These are phyloP conservation scores for Ustilago xerochloae DNA, from an alignment of 1,284 basidiomycete species.

Conservation along the genomic window DNA sequence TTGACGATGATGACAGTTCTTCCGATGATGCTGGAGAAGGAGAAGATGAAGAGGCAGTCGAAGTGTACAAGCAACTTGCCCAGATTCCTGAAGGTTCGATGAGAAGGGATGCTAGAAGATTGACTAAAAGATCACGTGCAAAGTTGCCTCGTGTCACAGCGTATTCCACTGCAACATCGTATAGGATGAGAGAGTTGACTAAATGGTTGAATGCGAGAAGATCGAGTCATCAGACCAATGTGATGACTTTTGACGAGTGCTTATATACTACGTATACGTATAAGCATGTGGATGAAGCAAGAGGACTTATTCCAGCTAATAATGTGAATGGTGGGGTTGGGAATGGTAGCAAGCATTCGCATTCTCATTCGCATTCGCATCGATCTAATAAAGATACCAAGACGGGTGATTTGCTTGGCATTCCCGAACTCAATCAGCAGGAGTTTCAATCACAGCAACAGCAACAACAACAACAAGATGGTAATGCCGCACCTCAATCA, in stretches of 20 bases:
- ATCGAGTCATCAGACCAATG: constrained; percentile 79
- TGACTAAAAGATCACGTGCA: constrained; percentile 94
- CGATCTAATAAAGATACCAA: constrained; percentile 15
- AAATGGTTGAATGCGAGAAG: constrained; percentile 87
- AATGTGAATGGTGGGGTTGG: constrained; percentile 7
- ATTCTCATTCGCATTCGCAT: neutral
- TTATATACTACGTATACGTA: constrained; percentile 67
- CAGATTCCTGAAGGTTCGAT: constrained; percentile 91
- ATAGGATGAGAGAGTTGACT: constrained; percentile 84
- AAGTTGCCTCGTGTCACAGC: constrained; percentile 93
- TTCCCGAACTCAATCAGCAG: constrained; percentile 55
- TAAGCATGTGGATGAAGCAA: constrained; percentile 60
- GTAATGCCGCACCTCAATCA: constrained; percentile 1
- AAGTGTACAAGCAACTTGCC: constrained; percentile 57
- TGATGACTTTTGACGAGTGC: constrained; percentile 66
- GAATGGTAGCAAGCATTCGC: constrained; percentile 7
- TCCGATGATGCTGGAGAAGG: constrained; percentile 48
- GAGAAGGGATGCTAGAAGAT: constrained; percentile 83
- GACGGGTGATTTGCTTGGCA: constrained; percentile 63
- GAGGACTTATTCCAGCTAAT: constrained; percentile 34
- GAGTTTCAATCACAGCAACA: constrained; percentile 4
- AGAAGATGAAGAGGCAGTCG: constrained; percentile 55
- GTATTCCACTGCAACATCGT: constrained; percentile 93
- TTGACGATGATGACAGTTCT: constrained; percentile 43
- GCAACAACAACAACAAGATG: constrained; percentile 30